Conservation (phyloP, 768 basidiomycete species). For the Mycena rebaudengoi region DNA sequence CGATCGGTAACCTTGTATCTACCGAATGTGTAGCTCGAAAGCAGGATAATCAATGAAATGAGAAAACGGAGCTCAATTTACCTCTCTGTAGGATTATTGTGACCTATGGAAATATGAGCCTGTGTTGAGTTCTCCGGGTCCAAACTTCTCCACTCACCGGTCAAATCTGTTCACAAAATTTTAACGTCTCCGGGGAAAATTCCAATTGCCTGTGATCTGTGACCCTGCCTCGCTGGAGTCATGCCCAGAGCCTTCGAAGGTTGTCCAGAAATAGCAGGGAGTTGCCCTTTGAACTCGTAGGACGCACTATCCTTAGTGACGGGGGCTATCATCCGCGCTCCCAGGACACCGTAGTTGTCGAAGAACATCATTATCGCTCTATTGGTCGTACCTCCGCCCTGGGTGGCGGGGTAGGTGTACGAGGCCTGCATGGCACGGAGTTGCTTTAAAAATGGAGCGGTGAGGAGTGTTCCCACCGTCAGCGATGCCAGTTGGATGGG, state of each 20-base stretch:
- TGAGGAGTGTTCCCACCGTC: background rate
- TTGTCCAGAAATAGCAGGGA: background rate
- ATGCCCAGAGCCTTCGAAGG: background rate
- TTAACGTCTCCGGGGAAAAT: background rate
- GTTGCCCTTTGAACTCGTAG: slow-evolving; percentile 5
- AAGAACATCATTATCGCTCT: slow-evolving; percentile 4
- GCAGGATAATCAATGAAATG: too few relatives aligned
- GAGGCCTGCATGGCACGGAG: background rate
- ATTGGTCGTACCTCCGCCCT: background rate
- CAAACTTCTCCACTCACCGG: too few relatives aligned
- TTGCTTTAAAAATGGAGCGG: background rate
- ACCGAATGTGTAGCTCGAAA: too few relatives aligned
- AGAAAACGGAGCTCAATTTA: too few relatives aligned
- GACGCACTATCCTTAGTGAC: background rate
- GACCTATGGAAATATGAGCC: too few relatives aligned
- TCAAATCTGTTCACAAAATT: background rate
- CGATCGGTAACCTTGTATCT: too few relatives aligned
- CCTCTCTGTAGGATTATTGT: too few relatives aligned
- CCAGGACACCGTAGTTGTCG: slow-evolving; percentile 3
- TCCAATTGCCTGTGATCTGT: background rate
- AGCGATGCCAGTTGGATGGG: too few relatives aligned
- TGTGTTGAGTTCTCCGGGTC: too few relatives aligned
- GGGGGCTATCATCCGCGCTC: background rate
- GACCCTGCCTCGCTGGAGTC: background rate
- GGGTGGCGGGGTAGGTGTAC: background rate